Conservation (phyloP, 163 green algal genomes). For the Scenedesmus sp. region DNA sequence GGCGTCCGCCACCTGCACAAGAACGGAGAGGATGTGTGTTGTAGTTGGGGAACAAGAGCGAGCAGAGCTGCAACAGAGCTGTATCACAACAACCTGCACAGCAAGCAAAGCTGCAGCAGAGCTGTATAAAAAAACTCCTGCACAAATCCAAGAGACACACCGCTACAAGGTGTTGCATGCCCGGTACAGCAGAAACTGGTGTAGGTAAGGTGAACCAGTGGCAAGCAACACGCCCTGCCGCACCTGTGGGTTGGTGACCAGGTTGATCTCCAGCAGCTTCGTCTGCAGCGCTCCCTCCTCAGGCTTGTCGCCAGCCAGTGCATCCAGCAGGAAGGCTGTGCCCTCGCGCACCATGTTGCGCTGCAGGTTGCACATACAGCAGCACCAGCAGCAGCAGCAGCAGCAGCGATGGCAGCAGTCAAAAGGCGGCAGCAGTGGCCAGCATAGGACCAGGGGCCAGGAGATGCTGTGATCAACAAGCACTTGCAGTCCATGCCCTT, state of each 20-base stretch:
- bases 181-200: neutral
- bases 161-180: too few relatives aligned
- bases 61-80: neutral
- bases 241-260: constrained; percentile 90
- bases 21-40: neutral
- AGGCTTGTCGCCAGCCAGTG: constrained; percentile 89
- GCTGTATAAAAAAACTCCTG: too few relatives aligned
- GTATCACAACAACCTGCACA: neutral
- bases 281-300: constrained; percentile 97
- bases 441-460: neutral
- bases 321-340: constrained; percentile 97
- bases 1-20: constrained; percentile 93
- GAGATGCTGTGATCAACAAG: too few relatives aligned
- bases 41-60: neutral
- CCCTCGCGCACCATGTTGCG: constrained; percentile 94
- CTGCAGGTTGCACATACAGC: too few relatives aligned
- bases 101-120: too few relatives aligned
- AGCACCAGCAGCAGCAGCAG: too few relatives aligned
- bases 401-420: neutral
- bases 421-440: too few relatives aligned
- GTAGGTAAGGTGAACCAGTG: too few relatives aligned
- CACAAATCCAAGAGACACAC: too few relatives aligned
- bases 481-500: too few relatives aligned
- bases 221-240: neutral
- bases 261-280: constrained; percentile 97